phyloP scores from a whole-genome alignment of 495 filamentous ascomycete genomes.

The Amniculicola lignicola region DNA sequence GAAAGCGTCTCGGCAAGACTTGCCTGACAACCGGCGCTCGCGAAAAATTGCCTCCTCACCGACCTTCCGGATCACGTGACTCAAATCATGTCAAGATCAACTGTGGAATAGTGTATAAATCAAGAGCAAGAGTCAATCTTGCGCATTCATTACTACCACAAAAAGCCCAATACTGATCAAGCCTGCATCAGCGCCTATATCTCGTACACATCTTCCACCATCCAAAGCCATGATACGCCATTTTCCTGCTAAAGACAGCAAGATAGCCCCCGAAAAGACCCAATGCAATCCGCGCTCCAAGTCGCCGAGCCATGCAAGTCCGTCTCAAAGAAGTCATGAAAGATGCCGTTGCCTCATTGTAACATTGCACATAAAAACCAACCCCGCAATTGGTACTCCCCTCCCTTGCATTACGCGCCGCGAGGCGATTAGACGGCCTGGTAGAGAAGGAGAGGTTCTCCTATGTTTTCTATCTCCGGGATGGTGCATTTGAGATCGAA shows the following conservation, averaged over 20 bases:
- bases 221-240: neutral
- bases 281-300: slow-evolving; percentile 20
- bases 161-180: too few relatives aligned
- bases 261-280: neutral
- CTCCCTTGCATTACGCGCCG: too few relatives aligned
- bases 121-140: too few relatives aligned
- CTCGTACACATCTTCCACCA: too few relatives aligned
- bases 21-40: neutral
- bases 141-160: too few relatives aligned
- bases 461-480: slow-evolving; percentile 95
- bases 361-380: slow-evolving; percentile 16
- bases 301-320: slow-evolving; percentile 31
- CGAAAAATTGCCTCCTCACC: neutral
- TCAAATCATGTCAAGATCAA: too few relatives aligned
- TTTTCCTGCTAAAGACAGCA: neutral
- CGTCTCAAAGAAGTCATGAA: slow-evolving; percentile 17
- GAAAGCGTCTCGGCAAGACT: neutral
- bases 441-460: slow-evolving; percentile 93
- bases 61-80: too few relatives aligned
- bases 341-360: slow-evolving; percentile 26
- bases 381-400: neutral
- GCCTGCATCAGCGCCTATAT: too few relatives aligned
- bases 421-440: slow-evolving; percentile 32
- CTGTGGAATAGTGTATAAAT: too few relatives aligned
- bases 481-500: slow-evolving; percentile 99